Conservation (phyloP, 257 asterid species). For the Primulina eburnea region DNA sequence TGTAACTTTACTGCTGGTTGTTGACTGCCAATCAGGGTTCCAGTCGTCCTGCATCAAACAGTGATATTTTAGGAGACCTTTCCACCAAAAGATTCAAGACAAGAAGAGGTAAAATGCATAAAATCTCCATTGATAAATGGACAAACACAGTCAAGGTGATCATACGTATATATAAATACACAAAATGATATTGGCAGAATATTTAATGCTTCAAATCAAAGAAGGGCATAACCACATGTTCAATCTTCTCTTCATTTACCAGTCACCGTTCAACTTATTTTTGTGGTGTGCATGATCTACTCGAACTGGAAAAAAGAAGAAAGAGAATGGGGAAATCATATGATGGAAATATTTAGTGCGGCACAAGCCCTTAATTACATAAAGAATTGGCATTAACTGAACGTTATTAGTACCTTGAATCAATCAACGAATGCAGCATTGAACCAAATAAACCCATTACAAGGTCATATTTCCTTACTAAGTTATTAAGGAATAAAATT, state of each 20-base stretch:
- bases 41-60: slow-evolving; percentile 73
- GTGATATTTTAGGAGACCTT: slow-evolving; percentile 18
- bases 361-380: not conserved
- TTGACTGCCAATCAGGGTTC: slow-evolving; percentile 99
- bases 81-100: slow-evolving; percentile 9
- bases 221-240: not conserved
- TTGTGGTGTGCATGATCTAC: not conserved
- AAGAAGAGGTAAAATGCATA: slow-evolving; percentile 13
- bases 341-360: not conserved
- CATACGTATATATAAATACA: not conserved
- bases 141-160: not conserved
- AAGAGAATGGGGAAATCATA: not conserved
- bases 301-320: not conserved
- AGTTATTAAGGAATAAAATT: not conserved
- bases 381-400: not conserved
- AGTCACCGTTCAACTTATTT: not conserved
- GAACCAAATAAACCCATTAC: not conserved
- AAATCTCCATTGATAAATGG: slow-evolving; percentile 6
- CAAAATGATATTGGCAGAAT: not conserved
- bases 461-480: not conserved
- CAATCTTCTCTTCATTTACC: slow-evolving; percentile 12
- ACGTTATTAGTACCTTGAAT: not conserved
- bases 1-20: slow-evolving; percentile 92
- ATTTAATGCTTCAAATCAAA: not conserved
- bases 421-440: too few relatives aligned